Conservation (phyloP, 257 asterid species). For the Mitragyna speciosa region DNA sequence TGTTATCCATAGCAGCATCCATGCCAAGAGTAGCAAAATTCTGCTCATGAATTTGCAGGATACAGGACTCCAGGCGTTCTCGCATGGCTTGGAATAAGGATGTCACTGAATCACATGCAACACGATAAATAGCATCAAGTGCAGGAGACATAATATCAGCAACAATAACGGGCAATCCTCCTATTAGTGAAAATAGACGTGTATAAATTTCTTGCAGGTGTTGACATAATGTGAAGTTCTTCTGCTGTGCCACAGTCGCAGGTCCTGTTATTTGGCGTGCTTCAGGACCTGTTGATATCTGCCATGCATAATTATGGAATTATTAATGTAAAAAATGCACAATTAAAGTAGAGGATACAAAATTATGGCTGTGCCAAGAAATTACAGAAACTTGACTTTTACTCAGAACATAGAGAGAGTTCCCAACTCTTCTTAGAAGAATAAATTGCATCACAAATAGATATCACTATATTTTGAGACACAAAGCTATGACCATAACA, state of each 20-base stretch:
- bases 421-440: background rate
- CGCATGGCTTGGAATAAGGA: constrained; percentile 92
- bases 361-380: background rate
- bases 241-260: constrained; percentile 84
- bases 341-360: background rate
- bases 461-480: background rate
- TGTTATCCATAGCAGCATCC: constrained; percentile 80
- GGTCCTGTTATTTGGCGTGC: constrained; percentile 91
- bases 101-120: constrained; percentile 90
- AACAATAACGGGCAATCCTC: constrained; percentile 73
- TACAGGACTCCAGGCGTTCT: constrained; percentile 81
- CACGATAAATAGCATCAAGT: constrained; percentile 75
- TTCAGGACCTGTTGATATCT: constrained; percentile 97
- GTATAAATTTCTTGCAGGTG: constrained; percentile 89
- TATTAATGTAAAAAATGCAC: background rate
- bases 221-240: constrained; percentile 81
- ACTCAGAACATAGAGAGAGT: background rate
- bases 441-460: background rate
- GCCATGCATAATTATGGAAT: constrained; percentile 9
- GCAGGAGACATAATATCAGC: constrained; percentile 78
- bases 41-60: constrained; percentile 85
- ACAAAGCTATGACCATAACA: background rate
- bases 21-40: constrained; percentile 67
- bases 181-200: constrained; percentile 58
- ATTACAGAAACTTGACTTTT: background rate